Conservation (phyloP, 2,329 filamentous ascomycete species). For the Aureobasidium zeae region DNA sequence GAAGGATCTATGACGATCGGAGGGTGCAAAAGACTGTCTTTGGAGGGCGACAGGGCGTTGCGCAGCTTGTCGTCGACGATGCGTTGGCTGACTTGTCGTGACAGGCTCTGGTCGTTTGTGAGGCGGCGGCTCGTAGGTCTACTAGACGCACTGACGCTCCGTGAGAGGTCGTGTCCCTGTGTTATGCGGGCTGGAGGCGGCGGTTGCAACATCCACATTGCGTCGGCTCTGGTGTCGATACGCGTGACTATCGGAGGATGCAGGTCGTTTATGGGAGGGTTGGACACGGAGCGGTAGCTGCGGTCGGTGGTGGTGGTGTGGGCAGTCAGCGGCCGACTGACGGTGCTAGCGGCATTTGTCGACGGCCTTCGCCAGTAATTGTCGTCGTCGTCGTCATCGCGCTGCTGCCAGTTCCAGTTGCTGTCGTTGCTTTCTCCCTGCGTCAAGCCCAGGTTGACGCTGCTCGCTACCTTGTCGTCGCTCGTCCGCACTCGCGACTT, state of each 20-base stretch:
- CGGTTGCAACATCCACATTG: constrained; percentile 86
- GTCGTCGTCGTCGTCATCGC: constrained; percentile 85
- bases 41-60: constrained; percentile 19
- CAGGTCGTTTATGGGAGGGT: constrained; percentile 61
- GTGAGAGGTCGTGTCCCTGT: constrained; percentile 47
- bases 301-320: constrained; percentile 25
- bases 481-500: constrained; percentile 23
- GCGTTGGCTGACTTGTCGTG: constrained; percentile 31
- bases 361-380: constrained; percentile 52
- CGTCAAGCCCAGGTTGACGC: constrained; percentile 12
- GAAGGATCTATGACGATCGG: neutral
- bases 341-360: constrained; percentile 2
- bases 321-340: constrained; percentile 16
- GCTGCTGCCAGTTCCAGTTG: constrained; percentile 69
- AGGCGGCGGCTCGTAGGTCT: constrained; percentile 31
- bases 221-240: constrained; percentile 44
- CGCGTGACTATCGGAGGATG: constrained; percentile 41
- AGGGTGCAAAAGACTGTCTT: neutral
- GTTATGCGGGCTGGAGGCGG: constrained; percentile 84
- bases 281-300: constrained; percentile 13
- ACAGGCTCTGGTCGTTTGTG: constrained; percentile 18
- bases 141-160: constrained; percentile 39
- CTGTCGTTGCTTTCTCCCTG: constrained; percentile 32
- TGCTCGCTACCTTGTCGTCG: constrained; percentile 13
- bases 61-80: constrained; percentile 28